phyloP scores from a whole-genome alignment of 495 filamentous ascomycete genomes.

The Penicillium tannophilum region DNA sequence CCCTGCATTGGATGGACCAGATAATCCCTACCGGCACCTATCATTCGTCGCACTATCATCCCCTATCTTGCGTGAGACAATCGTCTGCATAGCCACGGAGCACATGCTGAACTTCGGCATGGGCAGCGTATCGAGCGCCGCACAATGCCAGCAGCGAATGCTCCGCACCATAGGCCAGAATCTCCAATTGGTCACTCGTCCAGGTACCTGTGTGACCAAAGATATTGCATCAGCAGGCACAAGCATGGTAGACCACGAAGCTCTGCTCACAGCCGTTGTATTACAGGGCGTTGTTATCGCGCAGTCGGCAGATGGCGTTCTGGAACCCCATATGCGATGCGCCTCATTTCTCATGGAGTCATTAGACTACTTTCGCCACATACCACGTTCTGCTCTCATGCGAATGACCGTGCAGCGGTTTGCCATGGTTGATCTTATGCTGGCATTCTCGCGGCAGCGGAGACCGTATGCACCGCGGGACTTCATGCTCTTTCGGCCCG shows the following conservation, averaged over 20 bases:
- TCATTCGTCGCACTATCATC: constrained; percentile 29
- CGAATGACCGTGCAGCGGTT: constrained; percentile 30
- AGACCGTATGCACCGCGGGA: constrained; percentile 25
- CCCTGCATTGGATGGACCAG: constrained; percentile 30
- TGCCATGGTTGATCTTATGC: constrained; percentile 34
- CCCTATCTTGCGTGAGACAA: constrained; percentile 28
- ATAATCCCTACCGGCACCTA: constrained; percentile 34
- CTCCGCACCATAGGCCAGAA: constrained; percentile 28
- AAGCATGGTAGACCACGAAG: constrained; percentile 18
- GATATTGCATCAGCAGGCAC: constrained; percentile 8
- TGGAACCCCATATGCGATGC: constrained; percentile 32
- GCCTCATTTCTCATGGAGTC: constrained; percentile 31
- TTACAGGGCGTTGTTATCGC: constrained; percentile 31
- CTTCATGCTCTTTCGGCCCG: constrained; percentile 26
- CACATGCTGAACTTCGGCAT: constrained; percentile 36
- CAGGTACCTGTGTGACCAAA: constrained; percentile 5
- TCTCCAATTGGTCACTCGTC: constrained; percentile 15
- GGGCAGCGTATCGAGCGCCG: constrained; percentile 26
- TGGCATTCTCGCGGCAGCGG: constrained; percentile 33
- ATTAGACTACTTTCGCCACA: constrained; percentile 19
- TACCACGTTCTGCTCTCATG: constrained; percentile 20
- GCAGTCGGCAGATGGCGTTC: constrained; percentile 29
- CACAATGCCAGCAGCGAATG: constrained; percentile 30
- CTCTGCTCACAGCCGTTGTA: constrained; percentile 28
- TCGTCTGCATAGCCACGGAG: constrained; percentile 34